Conservation (phyloP, 2,329 filamentous ascomycete species). For the Rhynchosporium agropyri region DNA sequence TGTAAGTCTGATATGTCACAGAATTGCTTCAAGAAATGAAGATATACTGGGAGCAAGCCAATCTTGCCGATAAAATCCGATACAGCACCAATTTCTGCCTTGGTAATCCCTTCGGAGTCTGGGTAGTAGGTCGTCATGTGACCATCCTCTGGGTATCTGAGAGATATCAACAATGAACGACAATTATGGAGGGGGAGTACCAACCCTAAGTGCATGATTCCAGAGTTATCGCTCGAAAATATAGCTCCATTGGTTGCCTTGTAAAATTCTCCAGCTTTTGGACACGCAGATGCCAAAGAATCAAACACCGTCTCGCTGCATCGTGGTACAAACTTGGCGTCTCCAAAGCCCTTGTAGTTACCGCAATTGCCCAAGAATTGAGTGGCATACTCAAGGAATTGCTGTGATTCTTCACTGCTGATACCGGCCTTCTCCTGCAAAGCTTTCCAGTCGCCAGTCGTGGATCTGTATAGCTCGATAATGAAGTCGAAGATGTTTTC, state of each 20-base stretch:
- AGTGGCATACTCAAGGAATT: constrained; percentile 75
- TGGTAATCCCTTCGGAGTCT: constrained; percentile 71
- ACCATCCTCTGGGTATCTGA: constrained; percentile 61
- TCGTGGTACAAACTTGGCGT: constrained; percentile 80
- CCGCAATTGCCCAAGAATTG: constrained; percentile 78
- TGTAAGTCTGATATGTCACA: not conserved
- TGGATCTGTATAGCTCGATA: constrained; percentile 67
- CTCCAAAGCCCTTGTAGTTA: constrained; percentile 87
- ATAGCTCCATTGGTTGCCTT: constrained; percentile 71
- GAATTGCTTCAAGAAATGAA: not conserved
- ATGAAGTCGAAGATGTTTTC: constrained; percentile 83
- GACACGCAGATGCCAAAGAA: constrained; percentile 61
- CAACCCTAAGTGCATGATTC: constrained; percentile 73
- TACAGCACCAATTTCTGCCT: constrained; percentile 72
- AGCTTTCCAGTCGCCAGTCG: constrained; percentile 70
- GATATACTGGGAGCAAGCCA: constrained; percentile 59
- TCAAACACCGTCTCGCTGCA: constrained; percentile 65
- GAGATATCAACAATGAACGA: not conserved
- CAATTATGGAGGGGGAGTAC: not conserved
- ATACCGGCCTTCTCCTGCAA: constrained; percentile 67
- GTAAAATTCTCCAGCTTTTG: constrained; percentile 66
- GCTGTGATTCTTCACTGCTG: constrained; percentile 62
- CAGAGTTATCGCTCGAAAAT: constrained; percentile 66
- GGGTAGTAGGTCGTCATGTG: constrained; percentile 85
- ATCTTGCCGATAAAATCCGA: constrained; percentile 75